phyloP scores from a whole-genome alignment of 225 moss, liverwort and hornwort genomes.

The Pseudisothecium myosuroides region DNA sequence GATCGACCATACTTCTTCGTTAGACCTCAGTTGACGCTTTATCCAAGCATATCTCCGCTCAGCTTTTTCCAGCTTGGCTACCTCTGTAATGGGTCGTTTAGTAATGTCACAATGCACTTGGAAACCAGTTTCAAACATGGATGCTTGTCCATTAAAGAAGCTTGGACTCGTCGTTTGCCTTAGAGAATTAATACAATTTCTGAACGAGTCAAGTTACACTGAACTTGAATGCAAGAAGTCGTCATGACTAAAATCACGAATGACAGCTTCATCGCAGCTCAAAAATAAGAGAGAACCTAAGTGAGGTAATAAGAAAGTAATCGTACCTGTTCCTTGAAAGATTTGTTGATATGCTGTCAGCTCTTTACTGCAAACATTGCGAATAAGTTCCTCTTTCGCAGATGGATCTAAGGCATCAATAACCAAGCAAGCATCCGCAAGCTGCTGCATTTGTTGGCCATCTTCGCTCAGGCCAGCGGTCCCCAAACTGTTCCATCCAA shows the following conservation, averaged over 20 bases:
- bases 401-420: constrained; percentile 92
- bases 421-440: constrained; percentile 96
- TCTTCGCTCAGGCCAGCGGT: constrained; percentile 94
- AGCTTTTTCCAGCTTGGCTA: constrained; percentile 87
- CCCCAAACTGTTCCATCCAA: constrained; percentile 57
- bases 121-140: neutral
- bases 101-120: neutral
- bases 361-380: constrained; percentile 95
- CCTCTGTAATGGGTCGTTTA: constrained; percentile 42
- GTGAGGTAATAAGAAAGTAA: neutral
- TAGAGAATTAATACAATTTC: neutral
- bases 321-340: constrained; percentile 92
- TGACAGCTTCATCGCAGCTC: neutral
- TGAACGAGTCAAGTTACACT: neutral
- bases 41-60: constrained; percentile 99
- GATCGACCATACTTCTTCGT: constrained; percentile 99
- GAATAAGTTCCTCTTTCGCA: constrained; percentile 92
- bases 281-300: neutral
- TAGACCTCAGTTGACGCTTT: constrained; percentile 92
- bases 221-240: neutral
- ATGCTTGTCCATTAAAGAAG: neutral
- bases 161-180: neutral
- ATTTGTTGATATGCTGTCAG: constrained; percentile 98
- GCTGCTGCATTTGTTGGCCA: constrained; percentile 99
- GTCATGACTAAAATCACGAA: neutral